A percentile compares a stretch with the other conserved stretches of the same genome.
Evolutionary conservation across 202 grass and related monocot genomes (phyloP).

Genomic region (Setaria italica): DNA sequence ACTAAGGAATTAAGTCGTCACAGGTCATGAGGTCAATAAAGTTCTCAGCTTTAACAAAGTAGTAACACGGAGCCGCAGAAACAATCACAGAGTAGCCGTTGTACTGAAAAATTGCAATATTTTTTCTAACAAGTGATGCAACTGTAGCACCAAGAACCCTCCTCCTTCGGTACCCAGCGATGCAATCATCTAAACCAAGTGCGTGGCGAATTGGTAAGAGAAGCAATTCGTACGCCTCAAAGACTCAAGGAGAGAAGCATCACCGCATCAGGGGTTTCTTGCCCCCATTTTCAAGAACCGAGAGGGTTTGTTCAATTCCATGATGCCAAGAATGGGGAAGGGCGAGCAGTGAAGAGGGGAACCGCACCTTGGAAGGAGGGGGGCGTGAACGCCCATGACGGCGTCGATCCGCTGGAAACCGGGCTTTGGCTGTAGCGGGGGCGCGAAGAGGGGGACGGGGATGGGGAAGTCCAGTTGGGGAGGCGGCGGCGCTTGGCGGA

Average conservation of each 20-base stretch:
- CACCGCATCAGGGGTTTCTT: background rate
- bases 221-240: background rate
- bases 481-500: conserved; percentile 73
- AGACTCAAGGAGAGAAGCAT: background rate
- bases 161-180: background rate
- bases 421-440: background rate
- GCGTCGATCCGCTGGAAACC: background rate
- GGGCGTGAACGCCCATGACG: conserved; percentile 41
- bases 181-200: conserved; percentile 4
- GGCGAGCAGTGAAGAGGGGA: background rate
- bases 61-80: background rate
- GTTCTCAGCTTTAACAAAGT: background rate
- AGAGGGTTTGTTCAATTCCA: conserved; percentile 16
- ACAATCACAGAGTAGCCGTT: background rate
- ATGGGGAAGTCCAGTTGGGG: conserved; percentile 54
- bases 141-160: conserved; percentile 4
- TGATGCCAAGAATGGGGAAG: conserved; percentile 5
- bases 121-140: background rate
- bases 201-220: background rate
- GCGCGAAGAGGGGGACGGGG: background rate
- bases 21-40: background rate
- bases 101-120: background rate
- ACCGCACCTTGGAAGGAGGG: conserved; percentile 52
- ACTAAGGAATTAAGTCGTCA: background rate
- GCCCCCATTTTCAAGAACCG: conserved; percentile 28